Evolutionary conservation across 106 monocot species (phyloP).

Genomic region (Acanthochlamys bracteata): DNA sequence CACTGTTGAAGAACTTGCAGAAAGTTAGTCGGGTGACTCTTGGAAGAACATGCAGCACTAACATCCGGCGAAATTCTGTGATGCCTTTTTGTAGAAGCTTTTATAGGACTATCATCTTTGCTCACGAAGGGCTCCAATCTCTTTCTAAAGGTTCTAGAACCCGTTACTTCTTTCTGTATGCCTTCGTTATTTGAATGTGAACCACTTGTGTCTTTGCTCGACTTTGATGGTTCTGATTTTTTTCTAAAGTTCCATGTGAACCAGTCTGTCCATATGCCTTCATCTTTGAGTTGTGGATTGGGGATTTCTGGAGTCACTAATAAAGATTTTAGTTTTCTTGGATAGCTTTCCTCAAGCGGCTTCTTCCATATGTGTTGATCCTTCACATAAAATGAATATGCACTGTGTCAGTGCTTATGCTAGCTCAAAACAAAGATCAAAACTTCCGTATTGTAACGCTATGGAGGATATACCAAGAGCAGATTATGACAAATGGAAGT

Average conservation of each 20-base stretch:
- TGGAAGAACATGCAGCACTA: background rate
- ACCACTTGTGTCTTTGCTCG: background rate
- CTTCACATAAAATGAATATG: background rate
- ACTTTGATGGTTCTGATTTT: background rate
- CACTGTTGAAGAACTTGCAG: slow-evolving; percentile 3
- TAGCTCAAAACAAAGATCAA: background rate
- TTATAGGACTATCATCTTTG: background rate
- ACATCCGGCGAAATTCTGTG: background rate
- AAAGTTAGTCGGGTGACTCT: background rate
- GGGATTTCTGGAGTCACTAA: background rate
- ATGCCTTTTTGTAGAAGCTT: background rate
- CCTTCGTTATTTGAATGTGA: background rate
- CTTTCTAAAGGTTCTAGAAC: background rate
- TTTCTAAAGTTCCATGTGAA: background rate
- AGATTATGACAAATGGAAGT: too few species aligned
- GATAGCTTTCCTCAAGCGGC: background rate
- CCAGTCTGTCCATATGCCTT: slow-evolving; percentile 5
- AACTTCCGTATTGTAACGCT: background rate
- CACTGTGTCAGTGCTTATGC: background rate
- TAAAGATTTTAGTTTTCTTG: background rate
- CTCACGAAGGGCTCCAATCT: background rate
- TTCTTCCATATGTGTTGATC: background rate
- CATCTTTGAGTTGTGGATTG: background rate
- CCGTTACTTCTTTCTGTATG: background rate
- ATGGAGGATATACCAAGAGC: too few species aligned